Base-by-base conservation (phyloP, 2,329 filamentous ascomycete species). In the Aspergillus phoenicis region DNA sequence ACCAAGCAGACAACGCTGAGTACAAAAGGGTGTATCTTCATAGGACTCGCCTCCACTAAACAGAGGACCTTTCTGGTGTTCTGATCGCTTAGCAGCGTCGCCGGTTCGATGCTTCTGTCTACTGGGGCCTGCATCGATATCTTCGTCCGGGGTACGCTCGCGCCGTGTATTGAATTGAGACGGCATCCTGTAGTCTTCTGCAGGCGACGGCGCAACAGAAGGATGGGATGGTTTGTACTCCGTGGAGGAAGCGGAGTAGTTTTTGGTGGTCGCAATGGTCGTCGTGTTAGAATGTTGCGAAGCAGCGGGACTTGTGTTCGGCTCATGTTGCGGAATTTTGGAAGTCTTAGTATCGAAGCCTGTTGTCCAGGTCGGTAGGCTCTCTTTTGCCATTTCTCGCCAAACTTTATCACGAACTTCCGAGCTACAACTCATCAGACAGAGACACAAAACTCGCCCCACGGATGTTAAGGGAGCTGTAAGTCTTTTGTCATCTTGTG, bases 371-470 rank as follows among this genome's bases (percentile, higher is more conserved):
- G 43, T 63, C 55, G 38, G 65, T 47, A 72, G 51, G 56, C 41
- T 58, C 52, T 15, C 13, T 30, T 61, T 70, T 66, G 30, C 30
- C 4, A 0, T 13, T 1, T 33, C 30, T 24, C 70, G 60, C 68
- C 66, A 73, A 6, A 62, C 59, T 24, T 72, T 65, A 22, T 59
- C 61, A 13, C 68, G 68, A 2, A 54, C 3, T 20, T 55, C 17
- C 5, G 65, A 69, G 17, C 47, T 38, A 53, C 63, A 70, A 30
- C 60, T 60, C 68, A 72, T 69, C 26, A 72, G 59, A 61, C 62
- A 68, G 4, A 70, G 62, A 53, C 63, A 69, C 20, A 73, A 33
- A 10, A 65, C 55, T 15, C 68, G 59, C 7, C 58, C 62, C 62
- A 74, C 52, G 7, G 64, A 49, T 2, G 67, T 73, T 8, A n/a